Evolutionary conservation across 352 stramenopile species (phyloP).

Genomic region (Peronospora belbahrii): DNA sequence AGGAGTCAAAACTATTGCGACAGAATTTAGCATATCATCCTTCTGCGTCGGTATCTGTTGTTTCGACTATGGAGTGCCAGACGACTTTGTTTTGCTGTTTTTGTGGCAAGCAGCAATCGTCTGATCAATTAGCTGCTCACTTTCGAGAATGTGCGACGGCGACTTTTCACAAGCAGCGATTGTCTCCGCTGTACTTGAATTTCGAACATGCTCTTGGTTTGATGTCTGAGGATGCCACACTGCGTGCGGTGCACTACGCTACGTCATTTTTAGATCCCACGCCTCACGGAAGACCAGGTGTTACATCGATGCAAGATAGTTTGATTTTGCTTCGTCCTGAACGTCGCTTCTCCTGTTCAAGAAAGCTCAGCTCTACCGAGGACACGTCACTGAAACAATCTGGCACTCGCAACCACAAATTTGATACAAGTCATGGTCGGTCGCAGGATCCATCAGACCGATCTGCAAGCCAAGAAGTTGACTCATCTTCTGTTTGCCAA

Average conservation of each 20-base stretch:
- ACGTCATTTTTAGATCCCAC: conserved; percentile 49
- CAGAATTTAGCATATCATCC: conserved; percentile 31
- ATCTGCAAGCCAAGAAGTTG: background rate
- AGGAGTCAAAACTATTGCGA: conserved; percentile 9
- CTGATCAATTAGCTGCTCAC: conserved; percentile 34
- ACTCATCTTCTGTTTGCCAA: background rate
- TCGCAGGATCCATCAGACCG: conserved; percentile 5
- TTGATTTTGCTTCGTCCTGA: conserved; percentile 33
- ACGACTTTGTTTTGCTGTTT: conserved; percentile 69
- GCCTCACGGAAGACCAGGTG: conserved; percentile 20
- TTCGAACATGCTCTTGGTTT: conserved; percentile 59
- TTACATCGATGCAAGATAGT: conserved; percentile 39
- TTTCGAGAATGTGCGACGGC: conserved; percentile 41
- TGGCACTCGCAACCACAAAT: background rate
- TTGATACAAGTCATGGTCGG: background rate
- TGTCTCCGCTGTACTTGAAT: conserved; percentile 45
- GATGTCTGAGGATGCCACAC: conserved; percentile 54
- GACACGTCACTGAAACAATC: conserved; percentile 10
- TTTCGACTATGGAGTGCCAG: conserved; percentile 25
- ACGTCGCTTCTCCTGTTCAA: conserved; percentile 6
- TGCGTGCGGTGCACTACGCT: conserved; percentile 68
- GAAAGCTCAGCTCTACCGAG: conserved; percentile 1
- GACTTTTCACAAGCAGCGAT: conserved; percentile 45
- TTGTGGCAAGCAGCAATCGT: conserved; percentile 39
- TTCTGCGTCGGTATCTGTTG: conserved; percentile 7